A percentile compares a stretch with the other conserved stretches of the same genome.
These are phyloP conservation scores for Podila horticola DNA, from an alignment of 192 early-diverging fungal species.

Conservation along the genomic window DNA sequence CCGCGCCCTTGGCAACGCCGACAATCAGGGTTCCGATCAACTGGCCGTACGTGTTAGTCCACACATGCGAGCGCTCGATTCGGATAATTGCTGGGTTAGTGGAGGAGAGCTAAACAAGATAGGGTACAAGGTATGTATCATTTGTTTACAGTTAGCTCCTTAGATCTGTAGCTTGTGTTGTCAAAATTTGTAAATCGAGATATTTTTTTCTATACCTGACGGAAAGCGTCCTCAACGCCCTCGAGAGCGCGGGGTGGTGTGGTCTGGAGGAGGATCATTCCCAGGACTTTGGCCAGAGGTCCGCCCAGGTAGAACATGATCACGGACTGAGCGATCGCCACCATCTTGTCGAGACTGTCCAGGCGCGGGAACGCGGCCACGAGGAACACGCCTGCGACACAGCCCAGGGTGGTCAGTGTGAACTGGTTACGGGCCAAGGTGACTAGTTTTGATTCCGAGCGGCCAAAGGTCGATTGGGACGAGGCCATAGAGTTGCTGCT, in stretches of 20 bases:
- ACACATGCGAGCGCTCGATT: slow-evolving; percentile 62
- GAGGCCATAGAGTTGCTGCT: slow-evolving; percentile 5
- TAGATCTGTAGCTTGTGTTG: background rate
- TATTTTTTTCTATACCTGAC: slow-evolving; percentile 41
- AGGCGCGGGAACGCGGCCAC: slow-evolving; percentile 33
- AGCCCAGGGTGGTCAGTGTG: slow-evolving; percentile 44
- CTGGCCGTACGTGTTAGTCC: slow-evolving; percentile 65
- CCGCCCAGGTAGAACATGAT: slow-evolving; percentile 61
- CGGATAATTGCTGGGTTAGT: slow-evolving; percentile 55
- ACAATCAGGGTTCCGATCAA: slow-evolving; percentile 60
- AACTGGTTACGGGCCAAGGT: slow-evolving; percentile 54
- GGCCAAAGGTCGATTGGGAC: background rate
- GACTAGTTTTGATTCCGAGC: background rate
- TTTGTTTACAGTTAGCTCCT: background rate
- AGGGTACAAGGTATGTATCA: too few species aligned
- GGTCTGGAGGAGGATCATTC: slow-evolving; percentile 65
- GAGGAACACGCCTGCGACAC: slow-evolving; percentile 45
- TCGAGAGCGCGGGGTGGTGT: slow-evolving; percentile 54
- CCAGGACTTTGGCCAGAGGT: slow-evolving; percentile 57
- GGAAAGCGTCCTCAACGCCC: slow-evolving; percentile 55
- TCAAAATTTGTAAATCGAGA: background rate
- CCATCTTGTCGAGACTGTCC: slow-evolving; percentile 55
- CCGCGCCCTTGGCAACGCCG: slow-evolving; percentile 53
- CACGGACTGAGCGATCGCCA: slow-evolving; percentile 57
- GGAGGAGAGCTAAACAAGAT: background rate